Conservation (phyloP, 495 filamentous ascomycete genomes). For the Hypoxylon crocopeplum region DNA sequence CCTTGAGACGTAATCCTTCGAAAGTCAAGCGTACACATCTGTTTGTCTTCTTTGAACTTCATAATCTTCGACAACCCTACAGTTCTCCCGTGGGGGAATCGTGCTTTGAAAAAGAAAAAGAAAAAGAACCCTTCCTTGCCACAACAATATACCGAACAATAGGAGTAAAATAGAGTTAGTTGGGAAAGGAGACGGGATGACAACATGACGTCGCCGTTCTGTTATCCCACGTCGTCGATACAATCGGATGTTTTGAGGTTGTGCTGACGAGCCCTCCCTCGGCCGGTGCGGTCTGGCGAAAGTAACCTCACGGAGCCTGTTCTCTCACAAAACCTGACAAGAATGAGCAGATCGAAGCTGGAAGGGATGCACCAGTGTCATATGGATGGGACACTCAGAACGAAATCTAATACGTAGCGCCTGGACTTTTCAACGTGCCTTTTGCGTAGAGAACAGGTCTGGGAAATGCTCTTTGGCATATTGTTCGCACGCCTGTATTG, state of each 20-base stretch:
- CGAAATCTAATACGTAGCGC: constrained; percentile 8
- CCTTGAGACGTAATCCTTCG: constrained; percentile 12
- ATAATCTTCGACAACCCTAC: constrained; percentile 23
- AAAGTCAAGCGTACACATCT: constrained; percentile 9
- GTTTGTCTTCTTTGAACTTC: constrained; percentile 5
- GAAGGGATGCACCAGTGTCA: constrained; percentile 10
- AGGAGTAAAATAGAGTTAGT: constrained; percentile 3
- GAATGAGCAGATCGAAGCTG: constrained; percentile 30
- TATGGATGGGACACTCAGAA: constrained; percentile 22
- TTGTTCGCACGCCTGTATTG: constrained; percentile 91
- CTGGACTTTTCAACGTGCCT: constrained; percentile 32
- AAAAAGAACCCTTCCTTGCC: constrained; percentile 21
- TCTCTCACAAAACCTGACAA: constrained; percentile 32
- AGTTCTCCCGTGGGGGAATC: constrained; percentile 39
- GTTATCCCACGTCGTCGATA: constrained; percentile 8
- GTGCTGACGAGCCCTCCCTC: not conserved
- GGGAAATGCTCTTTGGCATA: constrained; percentile 97
- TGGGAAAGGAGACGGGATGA: constrained; percentile 1
- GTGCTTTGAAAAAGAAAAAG: constrained; percentile 27
- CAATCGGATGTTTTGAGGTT: constrained; percentile 1
- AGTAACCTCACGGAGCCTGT: constrained; percentile 16
- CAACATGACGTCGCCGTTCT: not conserved
- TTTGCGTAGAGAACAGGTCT: constrained; percentile 41
- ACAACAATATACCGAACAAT: constrained; percentile 30
- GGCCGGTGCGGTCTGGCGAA: not conserved